Base-by-base conservation (phyloP, 805 yeast species). In the Saccharomycopsis babjevae region DNA sequence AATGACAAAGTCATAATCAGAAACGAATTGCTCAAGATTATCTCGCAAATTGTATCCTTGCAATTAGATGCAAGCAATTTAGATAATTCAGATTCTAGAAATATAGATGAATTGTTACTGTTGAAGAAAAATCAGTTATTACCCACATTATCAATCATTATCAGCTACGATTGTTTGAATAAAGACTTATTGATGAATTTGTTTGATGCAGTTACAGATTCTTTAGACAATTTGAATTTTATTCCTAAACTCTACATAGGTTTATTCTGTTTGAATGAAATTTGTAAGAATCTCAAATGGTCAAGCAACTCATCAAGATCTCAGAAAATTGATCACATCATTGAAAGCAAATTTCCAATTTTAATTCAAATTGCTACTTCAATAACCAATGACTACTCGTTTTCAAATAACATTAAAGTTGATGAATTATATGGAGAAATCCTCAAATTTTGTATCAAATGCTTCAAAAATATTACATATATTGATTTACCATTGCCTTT, bases 261-360 rank as follows among this genome's bases (percentile, higher is more conserved):
- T 0, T 72, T 90, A 59, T 70, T 86, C 39, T 80, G 93, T 61
- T 75, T 92, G 56, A 76, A 83, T 56, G 94, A 89, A 70, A 79
- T 93, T 30, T 74, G 85, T 61, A 77, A 89, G 65, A 80, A 82
- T 57, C 89, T 81, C 70, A 80, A 94, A 63, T 92, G 93, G 89
- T 76, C 77, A 56, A 75, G 77, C 18, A 89, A 86, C 65, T 79
- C 76, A 11, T 76, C 75, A 34, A 79, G 87, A 68, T 74, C 73
- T 42, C 77, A 70, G 42, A 71, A 70, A 25, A 71, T 88, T 43
- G 89, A 87, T 61, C 70, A 74, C 0, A 69, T 91, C 62, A 77
- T 86, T 15, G 69, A 72, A 3, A 76, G 78, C 54, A 80, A 83
- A 40, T 88, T 86, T 71, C 93, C 94, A 1, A 78, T 79, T 16